Percentiles rank a stretch among this genome's conserved stretches.
phyloP scores from a whole-genome alignment of 306 rosid genomes.

The Morella rubra region DNA sequence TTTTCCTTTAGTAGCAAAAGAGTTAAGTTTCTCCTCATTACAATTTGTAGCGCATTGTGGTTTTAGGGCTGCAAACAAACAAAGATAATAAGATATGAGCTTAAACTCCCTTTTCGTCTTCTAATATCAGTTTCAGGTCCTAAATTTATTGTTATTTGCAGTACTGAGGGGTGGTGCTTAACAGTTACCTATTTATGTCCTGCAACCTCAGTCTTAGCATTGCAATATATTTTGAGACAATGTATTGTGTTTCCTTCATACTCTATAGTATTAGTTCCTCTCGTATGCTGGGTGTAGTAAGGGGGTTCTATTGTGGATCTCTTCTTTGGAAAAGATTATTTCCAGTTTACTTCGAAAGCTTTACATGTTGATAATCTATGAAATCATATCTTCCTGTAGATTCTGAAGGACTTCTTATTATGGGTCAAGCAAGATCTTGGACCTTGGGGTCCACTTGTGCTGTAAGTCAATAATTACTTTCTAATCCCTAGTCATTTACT shows the following conservation, averaged over 20 bases:
- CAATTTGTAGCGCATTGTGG: too few species aligned
- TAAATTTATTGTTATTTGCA: too few species aligned
- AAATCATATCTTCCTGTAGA: slow-evolving; percentile 1
- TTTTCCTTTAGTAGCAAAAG: too few species aligned
- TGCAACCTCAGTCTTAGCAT: not conserved
- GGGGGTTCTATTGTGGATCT: not conserved
- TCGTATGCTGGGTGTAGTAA: not conserved
- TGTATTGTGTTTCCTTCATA: too few species aligned
- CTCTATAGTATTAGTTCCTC: too few species aligned
- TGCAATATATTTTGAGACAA: too few species aligned
- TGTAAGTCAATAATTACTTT: slow-evolving; percentile 50
- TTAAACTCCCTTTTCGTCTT: too few species aligned
- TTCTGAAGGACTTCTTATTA: slow-evolving; percentile 76
- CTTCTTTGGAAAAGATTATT: not conserved
- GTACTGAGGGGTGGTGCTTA: too few species aligned
- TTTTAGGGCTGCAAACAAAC: too few species aligned
- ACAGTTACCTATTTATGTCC: not conserved
- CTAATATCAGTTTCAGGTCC: too few species aligned
- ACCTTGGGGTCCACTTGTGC: slow-evolving; percentile 86
- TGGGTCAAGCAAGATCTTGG: slow-evolving; percentile 95
- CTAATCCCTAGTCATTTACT: not conserved
- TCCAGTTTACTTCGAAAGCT: not conserved
- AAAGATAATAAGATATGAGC: too few species aligned
- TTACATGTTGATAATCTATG: not conserved
- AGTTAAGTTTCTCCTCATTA: too few species aligned